A percentile compares a stretch with the other conserved stretches of the same genome.
Evolutionary conservation across 1,139 yeast species (phyloP).

Genomic region (Yamadazyma sp.): DNA sequence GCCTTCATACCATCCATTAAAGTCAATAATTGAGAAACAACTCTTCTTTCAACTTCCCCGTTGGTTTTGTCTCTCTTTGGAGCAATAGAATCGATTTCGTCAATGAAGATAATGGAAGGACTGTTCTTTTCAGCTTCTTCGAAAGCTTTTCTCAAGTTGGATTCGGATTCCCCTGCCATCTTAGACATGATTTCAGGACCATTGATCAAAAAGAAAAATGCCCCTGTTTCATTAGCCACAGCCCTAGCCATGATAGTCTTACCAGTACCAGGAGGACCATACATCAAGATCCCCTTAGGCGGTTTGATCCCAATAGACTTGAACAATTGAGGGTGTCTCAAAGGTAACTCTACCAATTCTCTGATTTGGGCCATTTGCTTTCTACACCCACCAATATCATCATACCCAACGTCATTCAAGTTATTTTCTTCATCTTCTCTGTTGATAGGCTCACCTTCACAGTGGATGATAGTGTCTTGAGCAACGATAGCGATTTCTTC

Average conservation of each 20-base stretch:
- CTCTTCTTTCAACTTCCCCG: conserved; percentile 97
- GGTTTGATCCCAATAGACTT: conserved; percentile 97
- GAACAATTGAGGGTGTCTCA: conserved; percentile 96
- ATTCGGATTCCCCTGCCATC: conserved; percentile 99
- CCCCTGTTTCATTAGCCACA: conserved; percentile 98
- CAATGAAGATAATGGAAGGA: conserved; percentile 95
- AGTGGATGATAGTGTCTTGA: conserved; percentile 96
- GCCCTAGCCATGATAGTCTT: conserved; percentile 99
- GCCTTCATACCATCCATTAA: conserved; percentile 99
- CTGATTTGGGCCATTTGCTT: conserved; percentile 98
- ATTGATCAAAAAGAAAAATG: conserved; percentile 93
- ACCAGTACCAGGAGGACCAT: conserved; percentile 99
- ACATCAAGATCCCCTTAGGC: conserved; percentile 95
- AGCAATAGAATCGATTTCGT: conserved; percentile 98
- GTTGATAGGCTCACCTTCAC: conserved; percentile 98
- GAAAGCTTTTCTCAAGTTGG: conserved; percentile 94
- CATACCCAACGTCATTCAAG: conserved; percentile 96
- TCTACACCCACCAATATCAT: conserved; percentile 98
- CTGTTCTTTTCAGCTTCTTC: conserved; percentile 99
- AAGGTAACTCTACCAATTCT: conserved; percentile 93
- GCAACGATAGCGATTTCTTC: conserved; percentile 97
- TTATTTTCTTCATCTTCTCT: conserved; percentile 98
- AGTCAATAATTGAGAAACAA: conserved; percentile 93
- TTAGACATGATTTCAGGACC: conserved; percentile 99
- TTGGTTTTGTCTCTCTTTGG: conserved; percentile 99